Evolutionary conservation across 495 filamentous ascomycete genomes (phyloP).

Genomic region (Aspergillus homomorphus): DNA sequence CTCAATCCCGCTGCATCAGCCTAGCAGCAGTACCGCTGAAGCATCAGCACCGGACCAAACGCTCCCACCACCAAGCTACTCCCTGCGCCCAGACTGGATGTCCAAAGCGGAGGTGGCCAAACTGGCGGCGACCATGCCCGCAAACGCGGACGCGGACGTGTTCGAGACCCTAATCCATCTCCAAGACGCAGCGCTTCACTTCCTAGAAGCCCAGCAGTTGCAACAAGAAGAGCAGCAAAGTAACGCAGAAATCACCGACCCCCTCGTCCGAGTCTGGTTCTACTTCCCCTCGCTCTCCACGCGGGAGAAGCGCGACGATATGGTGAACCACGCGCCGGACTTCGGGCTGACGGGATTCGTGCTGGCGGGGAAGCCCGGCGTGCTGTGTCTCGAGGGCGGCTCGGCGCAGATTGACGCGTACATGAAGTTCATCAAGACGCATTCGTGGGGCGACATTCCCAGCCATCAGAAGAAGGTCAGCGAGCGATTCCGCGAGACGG

Average conservation of each 20-base stretch:
- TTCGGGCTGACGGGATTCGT: conserved; percentile 40
- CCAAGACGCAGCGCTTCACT: conserved; percentile 23
- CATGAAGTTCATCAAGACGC: conserved; percentile 44
- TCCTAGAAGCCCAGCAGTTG: conserved; percentile 30
- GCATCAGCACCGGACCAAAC: conserved; percentile 16
- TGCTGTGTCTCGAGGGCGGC: conserved; percentile 37
- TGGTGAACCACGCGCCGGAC: conserved; percentile 36
- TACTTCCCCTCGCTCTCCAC: conserved; percentile 43
- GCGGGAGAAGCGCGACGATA: conserved; percentile 35
- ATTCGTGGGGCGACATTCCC: conserved; percentile 45
- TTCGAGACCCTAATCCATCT: conserved; percentile 36
- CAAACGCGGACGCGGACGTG: conserved; percentile 22
- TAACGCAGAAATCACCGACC: neutral
- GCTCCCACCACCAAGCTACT: conserved; percentile 27
- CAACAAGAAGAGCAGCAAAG: neutral
- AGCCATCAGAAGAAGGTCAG: conserved; percentile 45
- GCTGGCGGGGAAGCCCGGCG: conserved; percentile 39
- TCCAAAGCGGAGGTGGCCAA: conserved; percentile 36
- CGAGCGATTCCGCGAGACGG: conserved; percentile 37
- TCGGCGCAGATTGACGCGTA: conserved; percentile 37
- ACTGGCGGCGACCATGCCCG: conserved; percentile 28
- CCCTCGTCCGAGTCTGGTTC: conserved; percentile 40
- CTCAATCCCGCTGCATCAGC: conserved; percentile 34
- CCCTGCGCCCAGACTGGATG: conserved; percentile 42
- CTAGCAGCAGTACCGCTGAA: too few species aligned